Percentiles rank a stretch among this genome's conserved stretches.
Evolutionary conservation across 2,329 filamentous ascomycete species (phyloP).

Genomic region (Triangularia setosa): DNA sequence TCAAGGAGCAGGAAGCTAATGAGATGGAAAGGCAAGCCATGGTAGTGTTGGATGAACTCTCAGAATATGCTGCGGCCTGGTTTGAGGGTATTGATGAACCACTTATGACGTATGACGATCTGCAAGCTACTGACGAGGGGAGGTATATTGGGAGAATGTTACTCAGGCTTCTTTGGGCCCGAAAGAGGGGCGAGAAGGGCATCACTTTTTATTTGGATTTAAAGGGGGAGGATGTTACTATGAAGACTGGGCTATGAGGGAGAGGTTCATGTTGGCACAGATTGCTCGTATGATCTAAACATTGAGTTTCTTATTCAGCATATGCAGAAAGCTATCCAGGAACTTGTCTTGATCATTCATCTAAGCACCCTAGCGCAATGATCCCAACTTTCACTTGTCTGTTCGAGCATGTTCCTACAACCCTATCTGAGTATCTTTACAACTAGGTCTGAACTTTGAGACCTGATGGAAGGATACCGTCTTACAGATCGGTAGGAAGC

Average conservation of each 20-base stretch:
- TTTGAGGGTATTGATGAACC: background rate
- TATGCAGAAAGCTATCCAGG: too few species aligned
- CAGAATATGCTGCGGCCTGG: background rate
- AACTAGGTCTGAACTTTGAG: too few species aligned
- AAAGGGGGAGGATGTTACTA: background rate
- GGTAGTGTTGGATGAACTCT: background rate
- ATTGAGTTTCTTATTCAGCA: too few species aligned
- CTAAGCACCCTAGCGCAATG: too few species aligned
- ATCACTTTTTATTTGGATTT: background rate
- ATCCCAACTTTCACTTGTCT: too few species aligned
- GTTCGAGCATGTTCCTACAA: too few species aligned
- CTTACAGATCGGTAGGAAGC: too few species aligned
- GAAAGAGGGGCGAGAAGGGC: background rate
- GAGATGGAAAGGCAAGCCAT: background rate
- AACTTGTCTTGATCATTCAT: too few species aligned
- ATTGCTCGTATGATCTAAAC: background rate
- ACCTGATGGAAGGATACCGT: too few species aligned
- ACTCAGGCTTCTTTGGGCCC: conserved; percentile 9
- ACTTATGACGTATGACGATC: conserved; percentile 10
- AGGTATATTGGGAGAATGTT: conserved; percentile 6
- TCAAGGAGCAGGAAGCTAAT: background rate
- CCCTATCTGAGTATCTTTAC: too few species aligned
- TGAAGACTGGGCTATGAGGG: background rate
- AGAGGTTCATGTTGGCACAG: background rate
- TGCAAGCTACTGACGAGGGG: conserved; percentile 13